These are phyloP conservation scores for Solanum bulbocastanum DNA, from an alignment of 257 asterid species.

Conservation along the genomic window DNA sequence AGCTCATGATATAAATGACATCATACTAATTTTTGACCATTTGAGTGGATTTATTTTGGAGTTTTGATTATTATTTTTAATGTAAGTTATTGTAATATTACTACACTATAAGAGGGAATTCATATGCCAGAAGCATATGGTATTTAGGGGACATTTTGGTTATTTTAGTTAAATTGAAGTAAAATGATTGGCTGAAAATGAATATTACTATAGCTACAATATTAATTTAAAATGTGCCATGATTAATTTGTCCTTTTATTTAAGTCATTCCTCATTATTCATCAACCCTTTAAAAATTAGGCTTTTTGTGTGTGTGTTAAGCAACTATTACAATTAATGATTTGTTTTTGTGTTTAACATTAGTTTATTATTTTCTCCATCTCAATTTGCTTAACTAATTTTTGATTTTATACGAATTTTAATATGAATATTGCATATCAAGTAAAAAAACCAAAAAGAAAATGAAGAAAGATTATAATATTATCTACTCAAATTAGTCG, in stretches of 20 bases:
- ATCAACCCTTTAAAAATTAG: background rate
- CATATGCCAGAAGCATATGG: too few relatives aligned
- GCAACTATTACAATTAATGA: background rate
- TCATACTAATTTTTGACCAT: too few relatives aligned
- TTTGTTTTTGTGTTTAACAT: background rate
- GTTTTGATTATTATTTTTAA: too few relatives aligned
- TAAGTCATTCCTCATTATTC: background rate
- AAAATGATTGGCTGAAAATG: background rate
- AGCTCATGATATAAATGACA: too few relatives aligned
- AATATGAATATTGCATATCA: too few relatives aligned
- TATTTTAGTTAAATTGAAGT: background rate
- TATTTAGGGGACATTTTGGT: background rate
- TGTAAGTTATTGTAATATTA: too few relatives aligned
- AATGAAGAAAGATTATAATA: too few relatives aligned
- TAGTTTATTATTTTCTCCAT: background rate
- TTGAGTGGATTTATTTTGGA: too few relatives aligned
- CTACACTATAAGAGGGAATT: too few relatives aligned
- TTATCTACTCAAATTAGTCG: background rate
- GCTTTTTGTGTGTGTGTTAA: too few relatives aligned
- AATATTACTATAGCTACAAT: background rate
- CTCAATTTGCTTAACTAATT: background rate
- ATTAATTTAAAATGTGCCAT: background rate
- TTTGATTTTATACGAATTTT: too few relatives aligned
- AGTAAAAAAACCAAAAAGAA: too few relatives aligned
- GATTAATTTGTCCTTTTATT: background rate